Base-by-base conservation (phyloP, 2,329 filamentous ascomycete species). In the Paramyrothecium roridum region DNA sequence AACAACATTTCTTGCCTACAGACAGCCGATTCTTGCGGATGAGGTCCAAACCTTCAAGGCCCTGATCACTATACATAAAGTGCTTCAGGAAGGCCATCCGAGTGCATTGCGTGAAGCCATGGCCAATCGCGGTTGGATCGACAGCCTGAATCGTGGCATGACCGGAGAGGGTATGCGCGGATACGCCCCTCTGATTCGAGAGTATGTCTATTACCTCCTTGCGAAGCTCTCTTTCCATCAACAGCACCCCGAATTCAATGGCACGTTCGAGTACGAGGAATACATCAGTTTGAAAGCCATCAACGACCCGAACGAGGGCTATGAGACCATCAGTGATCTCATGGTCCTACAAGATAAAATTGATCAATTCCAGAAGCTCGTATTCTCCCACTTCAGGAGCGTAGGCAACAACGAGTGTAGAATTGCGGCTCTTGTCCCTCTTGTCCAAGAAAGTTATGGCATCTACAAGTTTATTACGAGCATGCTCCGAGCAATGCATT, bases 391-490 rank as follows among this genome's bases (percentile, higher is more conserved):
- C 73, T 98, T 99, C 76, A 87, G 93, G 57, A 86, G 87, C 61
- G 90, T 93, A 23, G 87, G 89, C 50, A 96, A 96, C 76, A 99
- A 98, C 67, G 95, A 99, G 73, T 98, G 93, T 73, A 85, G 93
- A 59, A 99, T 99, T 66, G 96, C 93, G 16, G 91, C 95, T 1
- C 77, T 99, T 53, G 93, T 98, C 21, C 91, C 93, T 2, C 78
- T 99, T 47, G 95, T 99, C 3, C 91, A 96, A 70, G 95, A 99
- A 78, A 98, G 92, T 71, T 99, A 98, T 73, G 95, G 95, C 50
- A 98, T 99, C 64, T 99, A 99, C 81, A 98, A 98, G 75, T 99
- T 99, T 72, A 93, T 97, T 61, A 99, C 95, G 0, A 99, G 95
- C 88, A 99, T 99, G 95, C 76, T 99, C 59, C 86, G 95, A 54